Base-by-base conservation (phyloP, 345 rosid genomes). In the Eucalyptus polybractea region DNA sequence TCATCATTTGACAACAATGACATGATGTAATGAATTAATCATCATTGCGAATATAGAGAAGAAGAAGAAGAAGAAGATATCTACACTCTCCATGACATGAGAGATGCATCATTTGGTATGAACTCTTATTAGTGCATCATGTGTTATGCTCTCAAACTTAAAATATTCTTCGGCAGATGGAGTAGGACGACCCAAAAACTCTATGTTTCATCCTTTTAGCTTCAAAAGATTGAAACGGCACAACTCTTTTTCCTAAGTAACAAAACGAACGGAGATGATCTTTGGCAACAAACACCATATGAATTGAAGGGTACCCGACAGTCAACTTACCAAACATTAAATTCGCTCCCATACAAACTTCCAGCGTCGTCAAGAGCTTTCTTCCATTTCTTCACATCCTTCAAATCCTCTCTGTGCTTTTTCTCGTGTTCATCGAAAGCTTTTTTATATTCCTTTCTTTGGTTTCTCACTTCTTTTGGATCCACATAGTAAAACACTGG, bases 331-430 rank as follows among this genome's bases (percentile, higher is more conserved):
- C 67, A 11, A 0, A 1, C 4, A 12, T 60, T 60, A 7, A 60
- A 27, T 60, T 60, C 31, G 4, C 67, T 5, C 7, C 67, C 67
- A 2, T 2, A 60, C 67, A 60, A 60, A 25, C 3, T 11, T 25
- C 67, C 67, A 60, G 67, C 67, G 7, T 5, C 31, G 1, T 11
- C 2, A 27, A 60, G 67, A 27, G 31, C 31, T 60, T 25, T 3
- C 67, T 60, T 60, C 67, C 67, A 60, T 13, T 50, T 50, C 16
- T 50, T 13, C 50, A 1, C 50, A 49, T 49, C 50, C 67, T 60
- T 4, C 3, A 4, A 0, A 60, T 27, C 5, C 12, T 5, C 1
- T 56, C 1, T 2, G 31, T 3, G 1, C 15, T 11, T 60, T 3
- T 60, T 1, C 0, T 60, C 31, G 4, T 60, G 67, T 3, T 60